phyloP scores from a whole-genome alignment of 2,329 filamentous ascomycete genomes.

The Iodosphaeria phyllophila region DNA sequence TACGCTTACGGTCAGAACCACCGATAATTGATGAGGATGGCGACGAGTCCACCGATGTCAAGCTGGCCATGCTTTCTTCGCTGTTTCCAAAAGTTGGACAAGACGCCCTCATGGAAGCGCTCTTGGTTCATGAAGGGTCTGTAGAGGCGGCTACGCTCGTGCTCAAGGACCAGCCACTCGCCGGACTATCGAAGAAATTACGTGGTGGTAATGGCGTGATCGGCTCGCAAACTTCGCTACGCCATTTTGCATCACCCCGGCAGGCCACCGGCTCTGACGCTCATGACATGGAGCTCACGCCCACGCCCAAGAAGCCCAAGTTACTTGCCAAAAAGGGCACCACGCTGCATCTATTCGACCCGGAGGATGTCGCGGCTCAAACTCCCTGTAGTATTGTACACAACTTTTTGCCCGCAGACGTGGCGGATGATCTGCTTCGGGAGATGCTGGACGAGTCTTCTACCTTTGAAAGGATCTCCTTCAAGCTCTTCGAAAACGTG shows the following conservation, averaged over 20 bases:
- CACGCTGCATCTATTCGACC: conserved; percentile 70
- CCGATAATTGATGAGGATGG: conserved; percentile 24
- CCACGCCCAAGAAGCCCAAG: conserved; percentile 22
- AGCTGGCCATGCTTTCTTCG: conserved; percentile 68
- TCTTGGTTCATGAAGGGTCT: conserved; percentile 62
- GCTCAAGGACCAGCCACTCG: conserved; percentile 19
- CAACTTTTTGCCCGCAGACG: conserved; percentile 58
- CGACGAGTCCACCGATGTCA: conserved; percentile 75
- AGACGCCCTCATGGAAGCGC: conserved; percentile 54
- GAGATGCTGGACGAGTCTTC: conserved; percentile 61
- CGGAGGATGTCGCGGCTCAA: conserved; percentile 60
- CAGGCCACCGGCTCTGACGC: conserved; percentile 2
- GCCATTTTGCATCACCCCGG: conserved; percentile 21
- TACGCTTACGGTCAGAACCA: too few relatives aligned
- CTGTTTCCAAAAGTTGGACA: conserved; percentile 47
- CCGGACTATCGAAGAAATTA: conserved; percentile 15
- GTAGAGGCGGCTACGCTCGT: conserved; percentile 44
- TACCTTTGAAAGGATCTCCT: conserved; percentile 51
- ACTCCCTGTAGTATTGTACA: conserved; percentile 87
- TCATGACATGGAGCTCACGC: conserved; percentile 3
- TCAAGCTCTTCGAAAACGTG: conserved; percentile 76
- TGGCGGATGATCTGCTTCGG: conserved; percentile 54
- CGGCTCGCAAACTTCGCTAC: conserved; percentile 46
- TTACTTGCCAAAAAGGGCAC: conserved; percentile 55
- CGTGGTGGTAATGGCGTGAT: conserved; percentile 14